Conservation (phyloP, 2,329 filamentous ascomycete species). For the Phialocephala sp. region DNA sequence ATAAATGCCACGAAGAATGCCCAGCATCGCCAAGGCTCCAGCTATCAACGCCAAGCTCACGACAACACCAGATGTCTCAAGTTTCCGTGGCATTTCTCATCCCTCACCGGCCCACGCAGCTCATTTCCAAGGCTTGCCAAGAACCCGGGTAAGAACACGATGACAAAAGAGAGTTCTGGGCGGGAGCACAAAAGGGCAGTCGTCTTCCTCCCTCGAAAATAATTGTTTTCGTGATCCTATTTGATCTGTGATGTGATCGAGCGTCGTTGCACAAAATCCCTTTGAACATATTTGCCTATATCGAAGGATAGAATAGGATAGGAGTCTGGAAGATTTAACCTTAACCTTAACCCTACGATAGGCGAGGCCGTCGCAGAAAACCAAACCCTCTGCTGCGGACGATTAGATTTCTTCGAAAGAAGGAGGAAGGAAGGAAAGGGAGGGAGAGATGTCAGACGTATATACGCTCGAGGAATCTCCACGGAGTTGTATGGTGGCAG, state of each 20-base stretch:
- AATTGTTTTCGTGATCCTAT: too few species aligned
- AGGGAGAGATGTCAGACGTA: neutral
- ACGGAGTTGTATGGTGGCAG: neutral
- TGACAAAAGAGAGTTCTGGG: constrained; percentile 5
- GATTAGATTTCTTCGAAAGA: too few species aligned
- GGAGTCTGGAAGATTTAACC: too few species aligned
- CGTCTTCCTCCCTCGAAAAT: neutral
- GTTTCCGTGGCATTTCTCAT: neutral
- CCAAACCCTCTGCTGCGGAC: neutral
- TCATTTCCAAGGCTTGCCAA: constrained; percentile 2
- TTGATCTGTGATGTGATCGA: neutral
- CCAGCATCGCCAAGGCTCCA: neutral
- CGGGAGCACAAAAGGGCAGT: neutral
- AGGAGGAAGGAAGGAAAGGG: neutral
- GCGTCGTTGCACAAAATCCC: neutral
- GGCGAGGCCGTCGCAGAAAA: neutral
- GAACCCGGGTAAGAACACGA: neutral
- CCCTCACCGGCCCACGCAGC: neutral
- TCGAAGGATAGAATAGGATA: neutral
- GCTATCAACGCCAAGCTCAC: neutral
- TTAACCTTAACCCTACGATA: neutral
- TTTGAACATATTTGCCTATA: neutral
- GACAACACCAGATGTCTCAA: neutral
- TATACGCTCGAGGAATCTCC: neutral
- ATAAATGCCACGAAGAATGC: neutral